Evolutionary conservation across 257 asterid genomes (phyloP).

Genomic region (Verbena officinalis): DNA sequence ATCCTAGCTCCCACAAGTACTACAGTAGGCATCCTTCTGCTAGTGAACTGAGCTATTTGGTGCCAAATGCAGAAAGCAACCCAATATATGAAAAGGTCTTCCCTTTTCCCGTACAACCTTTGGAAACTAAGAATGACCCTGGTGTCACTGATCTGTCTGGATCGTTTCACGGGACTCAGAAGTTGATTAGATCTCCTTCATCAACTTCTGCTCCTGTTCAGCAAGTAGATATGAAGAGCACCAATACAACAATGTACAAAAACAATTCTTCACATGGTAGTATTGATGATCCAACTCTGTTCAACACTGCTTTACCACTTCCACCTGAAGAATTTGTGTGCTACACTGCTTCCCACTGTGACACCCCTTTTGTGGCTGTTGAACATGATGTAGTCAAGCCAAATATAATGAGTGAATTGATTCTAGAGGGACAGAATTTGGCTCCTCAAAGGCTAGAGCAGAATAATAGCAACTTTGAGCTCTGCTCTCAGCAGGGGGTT

Average conservation of each 20-base stretch:
- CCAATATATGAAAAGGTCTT: slow-evolving; percentile 37
- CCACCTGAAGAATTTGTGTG: slow-evolving; percentile 39
- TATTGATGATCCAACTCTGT: slow-evolving; percentile 35
- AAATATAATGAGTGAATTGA: slow-evolving; percentile 35
- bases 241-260: slow-evolving; percentile 12
- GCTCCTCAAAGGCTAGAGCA: slow-evolving; percentile 39
- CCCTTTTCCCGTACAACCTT: slow-evolving; percentile 38
- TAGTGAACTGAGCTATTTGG: slow-evolving; percentile 35
- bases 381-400: slow-evolving; percentile 34
- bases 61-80: slow-evolving; percentile 39
- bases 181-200: slow-evolving; percentile 37
- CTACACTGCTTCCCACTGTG: slow-evolving; percentile 30
- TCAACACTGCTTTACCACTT: slow-evolving; percentile 35
- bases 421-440: slow-evolving; percentile 35
- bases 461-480: slow-evolving; percentile 30
- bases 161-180: slow-evolving; percentile 33
- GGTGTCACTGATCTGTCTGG: slow-evolving; percentile 35
- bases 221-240: slow-evolving; percentile 40
- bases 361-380: slow-evolving; percentile 35
- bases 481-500: slow-evolving; percentile 37
- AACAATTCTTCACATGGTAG: slow-evolving; percentile 38
- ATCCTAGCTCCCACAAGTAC: slow-evolving; percentile 38
- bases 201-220: slow-evolving; percentile 37
- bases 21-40: slow-evolving; percentile 35
- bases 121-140: slow-evolving; percentile 39